Conservation (phyloP, 306 rosid species). For the Erythrophleum fordii region DNA sequence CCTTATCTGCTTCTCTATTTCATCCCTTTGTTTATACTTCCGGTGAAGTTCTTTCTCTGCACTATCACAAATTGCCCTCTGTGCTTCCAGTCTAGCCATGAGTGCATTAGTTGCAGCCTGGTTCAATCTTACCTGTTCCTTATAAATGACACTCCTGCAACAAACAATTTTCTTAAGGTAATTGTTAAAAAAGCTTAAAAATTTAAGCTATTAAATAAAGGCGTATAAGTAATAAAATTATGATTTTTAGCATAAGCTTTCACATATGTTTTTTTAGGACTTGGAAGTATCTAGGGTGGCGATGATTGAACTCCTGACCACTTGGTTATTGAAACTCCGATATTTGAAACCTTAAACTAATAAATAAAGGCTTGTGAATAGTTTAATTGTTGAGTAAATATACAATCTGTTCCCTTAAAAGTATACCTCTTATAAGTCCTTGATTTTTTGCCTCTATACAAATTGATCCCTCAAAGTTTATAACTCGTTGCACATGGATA, state of each 20-base stretch:
- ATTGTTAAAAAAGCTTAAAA: not conserved
- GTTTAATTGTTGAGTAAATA: not conserved
- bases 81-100: constrained; percentile 97
- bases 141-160: constrained; percentile 88
- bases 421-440: not conserved
- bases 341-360: not conserved
- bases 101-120: constrained; percentile 86
- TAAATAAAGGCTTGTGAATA: not conserved
- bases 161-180: constrained; percentile 17
- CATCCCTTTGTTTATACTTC: constrained; percentile 72
- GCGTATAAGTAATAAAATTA: too few relatives aligned
- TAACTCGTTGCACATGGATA: not conserved
- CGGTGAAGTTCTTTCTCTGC: constrained; percentile 91
- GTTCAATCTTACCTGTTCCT: constrained; percentile 95
- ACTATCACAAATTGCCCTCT: constrained; percentile 72
- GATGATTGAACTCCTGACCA: not conserved
- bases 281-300: not conserved
- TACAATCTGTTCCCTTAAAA: not conserved
- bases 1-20: constrained; percentile 78
- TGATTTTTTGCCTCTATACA: not conserved
- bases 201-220: not conserved
- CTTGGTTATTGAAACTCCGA: not conserved
- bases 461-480: not conserved
- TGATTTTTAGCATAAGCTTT: not conserved
- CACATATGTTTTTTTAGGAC: not conserved